Evolutionary conservation across 2,329 filamentous ascomycete species (phyloP).

Genomic region (Diaporthe aspalathi): DNA sequence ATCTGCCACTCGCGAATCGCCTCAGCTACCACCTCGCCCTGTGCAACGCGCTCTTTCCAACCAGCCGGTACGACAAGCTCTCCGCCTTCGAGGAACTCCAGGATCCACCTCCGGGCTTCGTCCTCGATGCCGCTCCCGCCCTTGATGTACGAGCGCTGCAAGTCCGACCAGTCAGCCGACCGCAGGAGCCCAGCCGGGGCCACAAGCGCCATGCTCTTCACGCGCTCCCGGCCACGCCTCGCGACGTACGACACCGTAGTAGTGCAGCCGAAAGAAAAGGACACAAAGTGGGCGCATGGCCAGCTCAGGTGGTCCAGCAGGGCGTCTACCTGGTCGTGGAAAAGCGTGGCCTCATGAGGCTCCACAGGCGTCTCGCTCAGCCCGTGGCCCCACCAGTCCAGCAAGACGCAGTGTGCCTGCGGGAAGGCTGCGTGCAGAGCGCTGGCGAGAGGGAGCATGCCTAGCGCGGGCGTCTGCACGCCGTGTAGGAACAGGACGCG

Average conservation of each 20-base stretch:
- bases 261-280: slow-evolving; percentile 62
- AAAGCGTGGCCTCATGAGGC: slow-evolving; percentile 55
- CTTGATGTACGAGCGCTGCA: slow-evolving; percentile 38
- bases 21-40: slow-evolving; percentile 58
- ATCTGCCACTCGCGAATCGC: slow-evolving; percentile 62
- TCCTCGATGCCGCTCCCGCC: slow-evolving; percentile 47
- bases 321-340: slow-evolving; percentile 54
- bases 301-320: slow-evolving; percentile 56
- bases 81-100: slow-evolving; percentile 57
- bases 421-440: slow-evolving; percentile 51
- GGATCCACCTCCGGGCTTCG: slow-evolving; percentile 49
- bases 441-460: slow-evolving; percentile 56
- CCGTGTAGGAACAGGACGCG: slow-evolving; percentile 61
- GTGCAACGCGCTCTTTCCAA: slow-evolving; percentile 56
- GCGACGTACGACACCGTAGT: slow-evolving; percentile 53
- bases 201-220: slow-evolving; percentile 53
- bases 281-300: slow-evolving; percentile 57
- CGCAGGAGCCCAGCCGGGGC: slow-evolving; percentile 59
- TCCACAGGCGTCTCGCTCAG: slow-evolving; percentile 59
- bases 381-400: slow-evolving; percentile 66
- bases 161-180: slow-evolving; percentile 44
- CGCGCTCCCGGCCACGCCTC: slow-evolving; percentile 44
- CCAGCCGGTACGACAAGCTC: slow-evolving; percentile 53
- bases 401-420: slow-evolving; percentile 52
- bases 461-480: slow-evolving; percentile 62